phyloP scores from a whole-genome alignment of 1,139 yeast species.

The Protomyces gravidus region DNA sequence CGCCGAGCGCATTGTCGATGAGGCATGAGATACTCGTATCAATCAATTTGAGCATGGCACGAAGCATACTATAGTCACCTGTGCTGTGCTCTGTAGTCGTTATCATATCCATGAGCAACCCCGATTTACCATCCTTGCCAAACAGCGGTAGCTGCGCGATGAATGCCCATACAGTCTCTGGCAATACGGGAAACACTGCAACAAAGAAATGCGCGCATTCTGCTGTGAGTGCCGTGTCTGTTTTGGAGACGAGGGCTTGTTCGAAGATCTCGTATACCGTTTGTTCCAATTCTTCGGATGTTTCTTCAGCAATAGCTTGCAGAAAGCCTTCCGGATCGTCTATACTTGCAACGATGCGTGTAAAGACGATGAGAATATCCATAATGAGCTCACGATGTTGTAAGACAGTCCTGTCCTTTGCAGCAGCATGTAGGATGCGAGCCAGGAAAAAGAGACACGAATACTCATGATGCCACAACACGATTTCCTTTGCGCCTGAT shows the following conservation, averaged over 20 bases:
- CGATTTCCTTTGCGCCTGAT: background rate
- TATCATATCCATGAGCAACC: slow-evolving; percentile 75
- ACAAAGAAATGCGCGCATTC: slow-evolving; percentile 4
- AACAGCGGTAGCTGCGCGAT: slow-evolving; percentile 51
- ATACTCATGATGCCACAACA: slow-evolving; percentile 19
- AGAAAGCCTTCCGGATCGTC: slow-evolving; percentile 13
- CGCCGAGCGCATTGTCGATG: background rate
- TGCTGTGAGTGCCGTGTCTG: background rate
- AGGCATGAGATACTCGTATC: background rate
- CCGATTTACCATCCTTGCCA: slow-evolving; percentile 54
- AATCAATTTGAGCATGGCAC: background rate
- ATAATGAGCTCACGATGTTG: slow-evolving; percentile 6
- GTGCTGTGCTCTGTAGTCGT: slow-evolving; percentile 48
- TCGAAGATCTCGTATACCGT: slow-evolving; percentile 12
- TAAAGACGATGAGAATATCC: slow-evolving; percentile 8
- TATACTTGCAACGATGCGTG: slow-evolving; percentile 1
- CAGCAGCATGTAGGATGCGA: slow-evolving; percentile 12
- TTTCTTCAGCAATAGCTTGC: background rate
- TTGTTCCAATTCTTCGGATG: slow-evolving; percentile 3
- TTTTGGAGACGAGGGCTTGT: slow-evolving; percentile 2
- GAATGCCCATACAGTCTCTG: slow-evolving; percentile 59
- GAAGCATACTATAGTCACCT: background rate
- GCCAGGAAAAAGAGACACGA: slow-evolving; percentile 6
- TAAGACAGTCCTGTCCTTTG: background rate
- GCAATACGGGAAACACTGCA: slow-evolving; percentile 42